These are phyloP conservation scores for Candida koratica DNA, from an alignment of 805 yeast genomes.

Conservation along the genomic window DNA sequence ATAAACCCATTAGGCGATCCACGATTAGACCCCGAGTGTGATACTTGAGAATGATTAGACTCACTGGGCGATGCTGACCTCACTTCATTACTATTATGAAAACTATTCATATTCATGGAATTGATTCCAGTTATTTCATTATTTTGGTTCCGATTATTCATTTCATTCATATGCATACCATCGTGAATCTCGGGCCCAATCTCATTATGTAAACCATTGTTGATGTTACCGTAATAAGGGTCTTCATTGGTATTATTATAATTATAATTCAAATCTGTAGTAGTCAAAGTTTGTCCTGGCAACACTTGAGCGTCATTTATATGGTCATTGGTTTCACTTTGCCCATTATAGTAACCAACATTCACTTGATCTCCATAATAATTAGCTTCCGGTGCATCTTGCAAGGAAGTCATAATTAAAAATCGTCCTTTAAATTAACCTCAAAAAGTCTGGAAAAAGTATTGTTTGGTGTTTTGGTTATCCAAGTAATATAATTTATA, in stretches of 20 bases:
- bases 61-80: conserved; percentile 4
- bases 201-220: conserved; percentile 3
- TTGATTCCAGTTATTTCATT: conserved; percentile 8
- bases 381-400: conserved; percentile 21
- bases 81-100: conserved; percentile 3
- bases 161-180: conserved; percentile 8
- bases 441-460: too few species aligned
- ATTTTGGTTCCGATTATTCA: conserved; percentile 2
- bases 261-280: conserved; percentile 1
- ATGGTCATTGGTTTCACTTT: neutral
- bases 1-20: conserved; percentile 6
- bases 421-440: neutral
- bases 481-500: too few species aligned
- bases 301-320: conserved; percentile 1
- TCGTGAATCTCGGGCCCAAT: conserved; percentile 7
- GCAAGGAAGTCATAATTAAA: conserved; percentile 27
- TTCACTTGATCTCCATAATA: conserved; percentile 23
- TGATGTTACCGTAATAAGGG: neutral
- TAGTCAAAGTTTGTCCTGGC: neutral
- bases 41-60: conserved; percentile 2
- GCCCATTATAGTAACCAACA: conserved; percentile 3
- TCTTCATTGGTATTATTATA: conserved; percentile 2
- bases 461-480: too few species aligned
- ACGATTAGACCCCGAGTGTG: conserved; percentile 2
- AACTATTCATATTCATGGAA: conserved; percentile 6